Evolutionary conservation across 495 filamentous ascomycete genomes (phyloP).

Genomic region (Aspergillus wentii): DNA sequence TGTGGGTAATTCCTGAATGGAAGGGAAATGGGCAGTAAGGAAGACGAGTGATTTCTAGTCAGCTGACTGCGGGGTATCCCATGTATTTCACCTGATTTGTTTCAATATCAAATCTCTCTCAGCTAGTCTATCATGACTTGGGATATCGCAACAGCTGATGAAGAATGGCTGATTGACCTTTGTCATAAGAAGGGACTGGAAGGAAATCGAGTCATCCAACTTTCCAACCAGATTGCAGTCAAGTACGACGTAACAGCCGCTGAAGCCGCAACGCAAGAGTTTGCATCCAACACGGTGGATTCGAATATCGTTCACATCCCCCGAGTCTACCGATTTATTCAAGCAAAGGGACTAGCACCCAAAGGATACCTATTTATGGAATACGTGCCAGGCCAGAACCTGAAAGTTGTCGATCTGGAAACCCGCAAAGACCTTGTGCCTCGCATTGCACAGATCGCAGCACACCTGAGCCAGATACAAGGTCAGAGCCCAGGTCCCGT

Average conservation of each 20-base stretch:
- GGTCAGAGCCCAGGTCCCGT: no score
- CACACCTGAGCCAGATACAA: neutral
- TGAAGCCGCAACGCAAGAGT: conserved; percentile 9
- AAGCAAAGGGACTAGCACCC: neutral
- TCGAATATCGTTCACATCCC: conserved; percentile 7
- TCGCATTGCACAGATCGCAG: neutral
- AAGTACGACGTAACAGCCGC: conserved; percentile 10
- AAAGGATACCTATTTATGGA: conserved; percentile 8
- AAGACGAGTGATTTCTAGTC: no score
- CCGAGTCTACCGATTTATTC: conserved; percentile 2
- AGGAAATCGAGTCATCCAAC: conserved; percentile 6
- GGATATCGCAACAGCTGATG: no score
- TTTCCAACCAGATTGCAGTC: conserved; percentile 2
- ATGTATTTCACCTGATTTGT: no score
- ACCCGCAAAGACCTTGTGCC: neutral
- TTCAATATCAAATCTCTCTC: no score
- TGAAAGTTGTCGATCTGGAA: conserved; percentile 1
- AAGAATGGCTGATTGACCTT: no score
- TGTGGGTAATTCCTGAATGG: conserved; percentile 9
- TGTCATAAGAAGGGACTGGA: no score
- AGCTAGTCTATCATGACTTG: no score
- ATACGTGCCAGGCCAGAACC: conserved; percentile 4
- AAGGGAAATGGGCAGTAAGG: conserved; percentile 5
- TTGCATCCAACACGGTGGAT: conserved; percentile 6
- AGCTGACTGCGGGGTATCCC: no score